Conservation (phyloP, 306 rosid genomes). For the Vigna mungo region DNA sequence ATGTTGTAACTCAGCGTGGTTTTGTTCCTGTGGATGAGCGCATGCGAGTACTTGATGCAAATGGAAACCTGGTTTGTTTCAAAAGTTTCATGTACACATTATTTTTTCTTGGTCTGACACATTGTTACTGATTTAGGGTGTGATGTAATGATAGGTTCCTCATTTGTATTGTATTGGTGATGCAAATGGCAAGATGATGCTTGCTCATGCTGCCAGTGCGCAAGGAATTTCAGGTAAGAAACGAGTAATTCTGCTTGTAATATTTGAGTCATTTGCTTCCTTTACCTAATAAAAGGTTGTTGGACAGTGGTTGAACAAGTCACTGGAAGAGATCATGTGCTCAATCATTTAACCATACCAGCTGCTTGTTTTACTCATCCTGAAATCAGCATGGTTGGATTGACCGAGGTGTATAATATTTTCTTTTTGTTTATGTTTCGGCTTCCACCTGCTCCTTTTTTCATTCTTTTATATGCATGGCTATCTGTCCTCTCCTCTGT, state of each 20-base stretch:
- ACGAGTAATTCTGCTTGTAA: slow-evolving; percentile 16
- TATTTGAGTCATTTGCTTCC: slow-evolving; percentile 24
- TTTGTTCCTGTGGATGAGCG: slow-evolving; percentile 95
- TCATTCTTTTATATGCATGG: slow-evolving; percentile 3
- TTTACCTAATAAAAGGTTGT: slow-evolving; percentile 1
- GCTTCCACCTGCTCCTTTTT: slow-evolving; percentile 24
- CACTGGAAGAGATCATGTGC: slow-evolving; percentile 90
- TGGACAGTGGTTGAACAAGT: slow-evolving; percentile 94
- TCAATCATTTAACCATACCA: slow-evolving; percentile 94
- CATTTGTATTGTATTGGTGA: slow-evolving; percentile 92
- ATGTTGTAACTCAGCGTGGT: slow-evolving; percentile 86
- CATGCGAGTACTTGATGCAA: slow-evolving; percentile 80
- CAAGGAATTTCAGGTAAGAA: slow-evolving; percentile 91
- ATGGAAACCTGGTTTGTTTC: slow-evolving; percentile 78
- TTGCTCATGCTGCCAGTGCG: slow-evolving; percentile 98
- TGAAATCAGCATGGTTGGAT: slow-evolving; percentile 96
- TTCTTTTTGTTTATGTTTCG: slow-evolving; percentile 20
- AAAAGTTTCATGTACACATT: slow-evolving; percentile 3
- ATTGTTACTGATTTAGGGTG: slow-evolving; percentile 45
- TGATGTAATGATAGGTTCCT: slow-evolving; percentile 74
- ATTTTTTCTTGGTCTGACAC: slow-evolving; percentile 34
- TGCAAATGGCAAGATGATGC: slow-evolving; percentile 98
- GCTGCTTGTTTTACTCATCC: slow-evolving; percentile 99
- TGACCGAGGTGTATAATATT: slow-evolving; percentile 71
- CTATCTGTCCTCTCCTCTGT: slow-evolving; percentile 21